A percentile compares a stretch with the other conserved stretches of the same genome.
Evolutionary conservation across 2,329 filamentous ascomycete genomes (phyloP).

Genomic region (Alternaria sp.): DNA sequence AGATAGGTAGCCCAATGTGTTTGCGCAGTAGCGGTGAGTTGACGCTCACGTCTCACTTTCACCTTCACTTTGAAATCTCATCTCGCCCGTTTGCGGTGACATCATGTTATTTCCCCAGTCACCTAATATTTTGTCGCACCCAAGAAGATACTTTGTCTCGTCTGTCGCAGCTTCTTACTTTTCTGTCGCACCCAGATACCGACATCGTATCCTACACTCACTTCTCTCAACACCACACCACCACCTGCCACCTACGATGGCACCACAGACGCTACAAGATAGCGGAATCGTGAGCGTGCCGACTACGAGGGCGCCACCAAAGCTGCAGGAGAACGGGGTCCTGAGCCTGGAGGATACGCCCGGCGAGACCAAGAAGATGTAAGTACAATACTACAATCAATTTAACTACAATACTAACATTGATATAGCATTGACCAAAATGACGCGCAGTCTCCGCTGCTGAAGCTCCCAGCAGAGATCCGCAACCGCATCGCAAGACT

Average conservation of each 20-base stretch:
- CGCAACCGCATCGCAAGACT: not conserved
- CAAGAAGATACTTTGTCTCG: not conserved
- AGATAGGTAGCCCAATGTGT: no score
- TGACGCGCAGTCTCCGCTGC: not conserved
- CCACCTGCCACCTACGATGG: not conserved
- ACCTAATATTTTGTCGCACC: not conserved
- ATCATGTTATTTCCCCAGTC: not conserved
- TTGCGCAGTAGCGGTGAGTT: not conserved
- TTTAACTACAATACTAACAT: not conserved
- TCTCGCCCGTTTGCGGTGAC: not conserved
- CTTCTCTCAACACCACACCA: not conserved
- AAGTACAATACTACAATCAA: not conserved
- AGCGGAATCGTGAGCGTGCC: not conserved
- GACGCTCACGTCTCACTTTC: not conserved
- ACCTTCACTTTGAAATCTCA: not conserved
- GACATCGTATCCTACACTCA: not conserved
- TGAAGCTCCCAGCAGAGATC: not conserved
- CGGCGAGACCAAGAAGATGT: not conserved
- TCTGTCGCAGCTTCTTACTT: not conserved
- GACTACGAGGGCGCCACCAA: not conserved
- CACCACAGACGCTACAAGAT: not conserved
- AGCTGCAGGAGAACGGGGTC: not conserved
- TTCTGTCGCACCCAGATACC: not conserved
- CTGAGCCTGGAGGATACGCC: not conserved
- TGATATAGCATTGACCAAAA: not conserved